These are phyloP conservation scores for Mortierella claussenii DNA, from an alignment of 192 early-diverging fungal species.

Conservation along the genomic window DNA sequence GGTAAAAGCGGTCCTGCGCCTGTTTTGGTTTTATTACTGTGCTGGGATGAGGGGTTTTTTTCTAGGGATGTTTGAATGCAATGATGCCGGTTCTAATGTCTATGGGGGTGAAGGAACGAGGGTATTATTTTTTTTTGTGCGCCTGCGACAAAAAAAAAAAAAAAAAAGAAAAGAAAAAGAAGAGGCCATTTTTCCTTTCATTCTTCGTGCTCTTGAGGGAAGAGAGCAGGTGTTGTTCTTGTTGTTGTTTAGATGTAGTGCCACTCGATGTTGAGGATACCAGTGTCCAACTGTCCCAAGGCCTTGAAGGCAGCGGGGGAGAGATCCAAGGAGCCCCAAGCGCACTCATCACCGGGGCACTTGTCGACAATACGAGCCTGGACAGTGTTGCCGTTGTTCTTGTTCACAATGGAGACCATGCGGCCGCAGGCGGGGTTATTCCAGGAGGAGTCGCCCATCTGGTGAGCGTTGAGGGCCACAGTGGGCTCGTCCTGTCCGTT, in stretches of 20 bases:
- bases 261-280: conserved; percentile 54
- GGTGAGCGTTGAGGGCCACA: conserved; percentile 53
- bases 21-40: too few relatives aligned
- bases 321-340: conserved; percentile 41
- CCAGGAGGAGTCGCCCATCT: conserved; percentile 49
- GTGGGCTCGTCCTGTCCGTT: conserved; percentile 40
- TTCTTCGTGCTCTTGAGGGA: too few relatives aligned
- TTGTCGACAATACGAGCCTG: conserved; percentile 55
- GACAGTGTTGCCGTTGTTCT: conserved; percentile 34
- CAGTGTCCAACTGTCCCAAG: conserved; percentile 36
- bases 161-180: too few relatives aligned
- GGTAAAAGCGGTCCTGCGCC: too few relatives aligned
- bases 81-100: too few relatives aligned
- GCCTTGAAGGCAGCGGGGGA: conserved; percentile 49
- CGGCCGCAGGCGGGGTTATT: conserved; percentile 49
- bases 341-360: conserved; percentile 56
- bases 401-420: conserved; percentile 31
- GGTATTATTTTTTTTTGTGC: too few relatives aligned
- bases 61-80: too few relatives aligned
- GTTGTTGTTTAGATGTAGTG: conserved; percentile 38
- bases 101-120: too few relatives aligned
- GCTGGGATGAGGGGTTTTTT: too few relatives aligned
- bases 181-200: too few relatives aligned
- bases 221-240: too few relatives aligned
- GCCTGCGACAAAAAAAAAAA: too few relatives aligned